Evolutionary conservation across 2,329 filamentous ascomycete species (phyloP).

Genomic region (Phialocephala subalpina): DNA sequence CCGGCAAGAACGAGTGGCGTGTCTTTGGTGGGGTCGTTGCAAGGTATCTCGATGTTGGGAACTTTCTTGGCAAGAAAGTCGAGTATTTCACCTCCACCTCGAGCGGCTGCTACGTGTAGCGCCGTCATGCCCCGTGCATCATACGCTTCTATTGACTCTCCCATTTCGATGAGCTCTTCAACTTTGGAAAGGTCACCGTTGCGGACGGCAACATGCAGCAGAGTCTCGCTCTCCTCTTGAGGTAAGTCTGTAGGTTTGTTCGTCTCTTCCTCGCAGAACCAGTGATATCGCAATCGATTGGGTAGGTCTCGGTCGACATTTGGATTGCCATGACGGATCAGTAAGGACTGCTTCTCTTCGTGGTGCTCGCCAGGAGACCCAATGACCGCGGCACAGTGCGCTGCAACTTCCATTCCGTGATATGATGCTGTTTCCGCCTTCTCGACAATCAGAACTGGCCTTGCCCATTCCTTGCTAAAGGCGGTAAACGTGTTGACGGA

Average conservation of each 20-base stretch:
- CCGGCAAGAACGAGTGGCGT: not conserved
- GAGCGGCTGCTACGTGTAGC: not conserved
- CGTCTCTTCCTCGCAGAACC: not conserved
- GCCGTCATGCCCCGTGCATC: constrained; percentile 1
- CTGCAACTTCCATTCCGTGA: constrained; percentile 13
- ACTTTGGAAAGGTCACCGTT: not conserved
- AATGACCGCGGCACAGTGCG: not conserved
- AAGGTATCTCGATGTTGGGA: constrained; percentile 3
- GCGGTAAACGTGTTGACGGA: constrained; percentile 12
- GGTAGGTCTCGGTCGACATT: not conserved
- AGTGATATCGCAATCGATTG: not conserved
- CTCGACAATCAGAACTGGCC: constrained; percentile 12
- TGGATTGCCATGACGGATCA: not conserved
- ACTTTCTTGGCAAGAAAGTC: not conserved
- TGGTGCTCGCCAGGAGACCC: not conserved
- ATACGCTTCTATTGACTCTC: not conserved
- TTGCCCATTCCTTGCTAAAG: constrained; percentile 13
- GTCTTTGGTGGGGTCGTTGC: not conserved
- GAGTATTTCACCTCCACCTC: not conserved
- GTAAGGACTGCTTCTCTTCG: not conserved
- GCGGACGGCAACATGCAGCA: not conserved
- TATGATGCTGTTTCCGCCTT: constrained; percentile 11
- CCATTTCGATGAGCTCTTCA: not conserved
- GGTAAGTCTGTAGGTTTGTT: not conserved
- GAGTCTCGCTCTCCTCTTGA: not conserved